Conservation (phyloP, 2,329 filamentous ascomycete species). For the Penicillium sp. region DNA sequence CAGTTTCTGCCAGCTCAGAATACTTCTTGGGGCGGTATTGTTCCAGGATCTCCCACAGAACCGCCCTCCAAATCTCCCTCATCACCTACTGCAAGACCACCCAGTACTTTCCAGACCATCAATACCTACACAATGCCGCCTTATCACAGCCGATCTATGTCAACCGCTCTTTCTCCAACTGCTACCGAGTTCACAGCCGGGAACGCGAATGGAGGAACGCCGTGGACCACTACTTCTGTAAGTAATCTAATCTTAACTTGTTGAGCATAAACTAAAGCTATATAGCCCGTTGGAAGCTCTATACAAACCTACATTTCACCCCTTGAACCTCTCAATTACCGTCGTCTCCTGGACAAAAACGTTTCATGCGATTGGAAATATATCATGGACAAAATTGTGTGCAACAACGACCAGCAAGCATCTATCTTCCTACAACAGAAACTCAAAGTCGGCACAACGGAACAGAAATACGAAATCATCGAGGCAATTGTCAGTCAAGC, state of each 20-base stretch:
- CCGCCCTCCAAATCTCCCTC: constrained; percentile 28
- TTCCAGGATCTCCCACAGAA: constrained; percentile 24
- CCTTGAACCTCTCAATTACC: constrained; percentile 92
- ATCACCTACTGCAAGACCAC: constrained; percentile 25
- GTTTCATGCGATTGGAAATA: constrained; percentile 99
- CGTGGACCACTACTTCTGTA: constrained; percentile 50
- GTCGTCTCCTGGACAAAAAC: constrained; percentile 88
- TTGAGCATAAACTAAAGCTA: constrained; percentile 20
- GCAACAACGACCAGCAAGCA: constrained; percentile 98
- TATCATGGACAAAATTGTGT: constrained; percentile 98
- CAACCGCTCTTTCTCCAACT: constrained; percentile 69
- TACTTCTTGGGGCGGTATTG: constrained; percentile 36
- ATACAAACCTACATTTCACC: constrained; percentile 78
- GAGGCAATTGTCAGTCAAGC: constrained; percentile 94
- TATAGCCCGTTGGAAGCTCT: constrained; percentile 46
- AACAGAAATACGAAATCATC: constrained; percentile 97
- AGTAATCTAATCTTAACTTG: constrained; percentile 40
- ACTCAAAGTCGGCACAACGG: constrained; percentile 89
- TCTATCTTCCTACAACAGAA: constrained; percentile 99
- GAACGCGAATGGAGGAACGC: constrained; percentile 21
- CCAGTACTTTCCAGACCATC: constrained; percentile 35
- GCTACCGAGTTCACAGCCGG: constrained; percentile 69
- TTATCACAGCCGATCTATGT: constrained; percentile 59
- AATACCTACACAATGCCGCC: constrained; percentile 35
- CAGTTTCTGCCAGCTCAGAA: constrained; percentile 35